A percentile compares a stretch with the other conserved stretches of the same genome.
Evolutionary conservation across 2,329 filamentous ascomycete genomes (phyloP).

Genomic region (Sporothrix mexicana): DNA sequence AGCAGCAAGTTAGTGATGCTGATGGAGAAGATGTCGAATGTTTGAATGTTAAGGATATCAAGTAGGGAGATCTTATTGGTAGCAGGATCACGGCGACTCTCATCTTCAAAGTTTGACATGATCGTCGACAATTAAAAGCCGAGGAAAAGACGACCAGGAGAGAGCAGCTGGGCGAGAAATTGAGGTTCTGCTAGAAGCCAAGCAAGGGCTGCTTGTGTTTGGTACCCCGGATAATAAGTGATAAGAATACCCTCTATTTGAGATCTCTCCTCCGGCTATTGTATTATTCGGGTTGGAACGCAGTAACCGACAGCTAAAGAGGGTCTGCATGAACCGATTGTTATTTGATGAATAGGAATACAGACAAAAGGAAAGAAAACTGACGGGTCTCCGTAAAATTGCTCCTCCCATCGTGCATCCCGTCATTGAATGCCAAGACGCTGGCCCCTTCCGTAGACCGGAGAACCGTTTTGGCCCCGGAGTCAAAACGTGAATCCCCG

Average conservation of each 20-base stretch:
- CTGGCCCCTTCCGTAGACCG: neutral
- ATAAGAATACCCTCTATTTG: slow-evolving; percentile 24
- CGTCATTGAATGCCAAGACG: neutral
- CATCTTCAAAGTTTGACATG: neutral
- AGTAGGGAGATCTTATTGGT: too few species aligned
- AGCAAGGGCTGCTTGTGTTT: slow-evolving; percentile 20
- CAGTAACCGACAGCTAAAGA: slow-evolving; percentile 11
- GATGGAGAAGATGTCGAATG: neutral
- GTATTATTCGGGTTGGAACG: neutral
- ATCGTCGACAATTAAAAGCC: neutral
- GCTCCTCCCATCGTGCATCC: neutral
- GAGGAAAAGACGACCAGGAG: neutral
- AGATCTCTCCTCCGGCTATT: neutral
- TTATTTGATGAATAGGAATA: neutral
- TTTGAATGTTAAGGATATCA: too few species aligned
- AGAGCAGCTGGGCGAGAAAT: neutral
- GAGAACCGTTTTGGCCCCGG: neutral
- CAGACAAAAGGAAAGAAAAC: neutral
- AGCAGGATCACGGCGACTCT: too few species aligned
- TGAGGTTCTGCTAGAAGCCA: neutral
- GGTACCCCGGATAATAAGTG: slow-evolving; percentile 17
- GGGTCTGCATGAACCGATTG: slow-evolving; percentile 12
- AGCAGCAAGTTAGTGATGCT: neutral
- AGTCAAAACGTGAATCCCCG: neutral
- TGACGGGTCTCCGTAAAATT: neutral